Percentiles rank a stretch among this genome's conserved stretches.
Evolutionary conservation across 306 rosid species (phyloP).

Genomic region (Pyrus bretschneideri): DNA sequence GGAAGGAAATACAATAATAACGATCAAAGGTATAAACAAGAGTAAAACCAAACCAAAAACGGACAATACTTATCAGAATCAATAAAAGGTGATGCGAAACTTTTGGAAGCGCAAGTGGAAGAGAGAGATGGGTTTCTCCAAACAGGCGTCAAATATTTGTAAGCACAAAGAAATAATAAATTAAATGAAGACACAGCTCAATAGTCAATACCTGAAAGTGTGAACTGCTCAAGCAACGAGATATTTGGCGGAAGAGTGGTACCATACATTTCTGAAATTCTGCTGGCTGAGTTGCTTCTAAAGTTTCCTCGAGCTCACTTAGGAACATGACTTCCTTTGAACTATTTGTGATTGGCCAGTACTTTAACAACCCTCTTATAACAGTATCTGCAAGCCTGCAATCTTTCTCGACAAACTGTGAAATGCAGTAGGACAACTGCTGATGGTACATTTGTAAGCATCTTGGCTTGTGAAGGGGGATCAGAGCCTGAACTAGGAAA

Average conservation of each 20-base stretch:
- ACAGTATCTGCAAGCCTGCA: slow-evolving; percentile 50
- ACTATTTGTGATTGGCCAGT: slow-evolving; percentile 61
- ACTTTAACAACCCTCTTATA: slow-evolving; percentile 47
- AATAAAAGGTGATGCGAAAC: neutral
- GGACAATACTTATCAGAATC: neutral
- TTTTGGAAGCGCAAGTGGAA: neutral
- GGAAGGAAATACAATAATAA: neutral
- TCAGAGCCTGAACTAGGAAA: slow-evolving; percentile 50
- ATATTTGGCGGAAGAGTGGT: slow-evolving; percentile 44
- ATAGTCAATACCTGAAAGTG: slow-evolving; percentile 50
- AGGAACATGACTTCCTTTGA: slow-evolving; percentile 66
- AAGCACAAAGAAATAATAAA: neutral
- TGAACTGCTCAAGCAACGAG: slow-evolving; percentile 47
- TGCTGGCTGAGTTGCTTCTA: slow-evolving; percentile 51
- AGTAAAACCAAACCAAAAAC: neutral
- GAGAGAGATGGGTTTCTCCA: neutral
- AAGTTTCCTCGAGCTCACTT: slow-evolving; percentile 51
- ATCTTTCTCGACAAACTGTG: slow-evolving; percentile 59
- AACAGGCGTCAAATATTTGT: neutral
- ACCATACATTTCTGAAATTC: slow-evolving; percentile 63
- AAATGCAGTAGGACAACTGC: slow-evolving; percentile 56
- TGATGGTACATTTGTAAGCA: slow-evolving; percentile 60
- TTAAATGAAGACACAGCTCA: neutral
- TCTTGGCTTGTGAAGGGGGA: slow-evolving; percentile 68
- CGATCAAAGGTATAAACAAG: no score